phyloP scores from a whole-genome alignment of 257 asterid genomes.

The Vinca minor region DNA sequence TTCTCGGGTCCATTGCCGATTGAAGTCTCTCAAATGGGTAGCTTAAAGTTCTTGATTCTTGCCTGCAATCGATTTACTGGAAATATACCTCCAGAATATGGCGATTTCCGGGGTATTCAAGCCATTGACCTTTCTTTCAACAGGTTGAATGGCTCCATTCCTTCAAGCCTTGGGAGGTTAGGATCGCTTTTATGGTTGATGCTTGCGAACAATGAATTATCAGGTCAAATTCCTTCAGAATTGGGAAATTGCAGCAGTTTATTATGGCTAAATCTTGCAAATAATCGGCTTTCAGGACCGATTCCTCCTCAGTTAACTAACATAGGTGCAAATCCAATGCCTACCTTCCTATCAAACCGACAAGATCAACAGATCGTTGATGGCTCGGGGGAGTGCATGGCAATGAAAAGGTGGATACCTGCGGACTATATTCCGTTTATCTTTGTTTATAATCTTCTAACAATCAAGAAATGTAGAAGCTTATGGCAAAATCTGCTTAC shows the following conservation, averaged over 20 bases:
- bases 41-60: constrained; percentile 58
- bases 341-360: constrained; percentile 56
- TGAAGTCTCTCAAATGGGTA: constrained; percentile 44
- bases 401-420: constrained; percentile 87
- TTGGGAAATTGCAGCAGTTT: constrained; percentile 71
- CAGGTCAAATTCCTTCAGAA: constrained; percentile 57
- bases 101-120: constrained; percentile 54
- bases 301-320: constrained; percentile 44
- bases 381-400: constrained; percentile 77
- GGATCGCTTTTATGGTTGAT: constrained; percentile 69
- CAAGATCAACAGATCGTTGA: constrained; percentile 29
- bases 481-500: constrained; percentile 65
- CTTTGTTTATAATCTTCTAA: constrained; percentile 56
- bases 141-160: constrained; percentile 46
- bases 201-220: constrained; percentile 68
- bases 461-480: constrained; percentile 55
- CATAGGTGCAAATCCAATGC: constrained; percentile 44
- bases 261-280: constrained; percentile 68
- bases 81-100: constrained; percentile 60
- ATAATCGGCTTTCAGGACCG: constrained; percentile 43
- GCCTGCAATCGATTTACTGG: constrained; percentile 69
- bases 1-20: constrained; percentile 63
- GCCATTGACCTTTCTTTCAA: constrained; percentile 87
- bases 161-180: constrained; percentile 49
- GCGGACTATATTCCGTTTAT: constrained; percentile 84